A percentile compares a stretch with the other conserved stretches of the same genome.
These are phyloP conservation scores for Obelidium mucronatum DNA, from an alignment of 192 early-diverging fungal genomes.

Conservation along the genomic window DNA sequence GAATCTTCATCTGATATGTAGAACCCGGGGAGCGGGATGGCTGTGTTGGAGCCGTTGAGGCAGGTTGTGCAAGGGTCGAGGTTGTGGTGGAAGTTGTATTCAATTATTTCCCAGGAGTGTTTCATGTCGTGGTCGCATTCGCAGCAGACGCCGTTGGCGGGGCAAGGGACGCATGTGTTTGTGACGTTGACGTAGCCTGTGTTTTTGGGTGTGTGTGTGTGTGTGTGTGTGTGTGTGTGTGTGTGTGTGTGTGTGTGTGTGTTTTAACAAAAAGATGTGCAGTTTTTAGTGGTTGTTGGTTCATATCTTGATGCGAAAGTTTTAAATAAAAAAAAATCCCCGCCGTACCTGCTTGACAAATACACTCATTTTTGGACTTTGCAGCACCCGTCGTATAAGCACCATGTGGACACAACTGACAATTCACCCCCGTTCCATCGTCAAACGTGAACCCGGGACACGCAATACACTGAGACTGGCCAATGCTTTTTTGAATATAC, in stretches of 20 bases:
- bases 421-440: background rate
- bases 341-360: conserved; percentile 5
- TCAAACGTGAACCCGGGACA: conserved; percentile 19
- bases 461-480: background rate
- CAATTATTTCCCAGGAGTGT: background rate
- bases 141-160: conserved; percentile 11
- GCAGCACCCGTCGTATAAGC: conserved; percentile 4
- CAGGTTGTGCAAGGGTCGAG: background rate
- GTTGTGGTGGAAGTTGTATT: background rate
- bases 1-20: background rate
- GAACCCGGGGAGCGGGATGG: background rate
- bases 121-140: background rate
- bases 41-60: background rate
- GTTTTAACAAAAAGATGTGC: too few species aligned
- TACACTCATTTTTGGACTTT: conserved; percentile 1
- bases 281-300: too few species aligned
- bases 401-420: background rate
- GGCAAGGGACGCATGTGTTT: background rate
- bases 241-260: too few species aligned
- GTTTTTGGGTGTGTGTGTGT: too few species aligned
- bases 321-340: too few species aligned
- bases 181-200: background rate
- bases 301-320: too few species aligned
- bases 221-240: too few species aligned
- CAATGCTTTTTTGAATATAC: background rate